Evolutionary conservation across 495 filamentous ascomycete species (phyloP), one percentile per base, ranked within the genome.

Genomic region (Schizothecium vesticola): DNA sequence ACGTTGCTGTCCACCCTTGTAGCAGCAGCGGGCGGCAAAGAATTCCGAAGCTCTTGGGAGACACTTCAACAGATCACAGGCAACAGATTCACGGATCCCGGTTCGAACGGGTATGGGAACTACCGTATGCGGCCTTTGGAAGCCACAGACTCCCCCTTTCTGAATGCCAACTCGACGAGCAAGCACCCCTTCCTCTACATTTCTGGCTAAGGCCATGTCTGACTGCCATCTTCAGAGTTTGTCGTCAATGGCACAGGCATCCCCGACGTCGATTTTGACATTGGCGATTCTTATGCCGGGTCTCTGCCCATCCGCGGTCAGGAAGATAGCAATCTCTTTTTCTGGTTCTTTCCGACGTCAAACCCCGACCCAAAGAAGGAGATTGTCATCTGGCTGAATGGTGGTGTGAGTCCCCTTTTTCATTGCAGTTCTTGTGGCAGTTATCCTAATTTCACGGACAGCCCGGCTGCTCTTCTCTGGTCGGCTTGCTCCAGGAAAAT

Each of bases 221-320:
- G 21, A 66, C 29, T 43, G 55, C 5, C 11, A 31, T 31, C 26
- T 24, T 6, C 22, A 88, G 86, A 83, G 70, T 93, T 88, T 69
- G 80, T 81, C 3, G 90, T 92, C 60, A 85, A 92, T 73, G 90
- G 89, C 9, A 84, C 81, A 4, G 80, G 76, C 3, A 87, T 93
- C 63, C 91, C 91, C 0, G 89, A 92, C 23, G 89, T 93, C 3
- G 78, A 87, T 67, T 93, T 92, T 67, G 87, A 93, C 69, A 86
- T 91, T 72, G 91, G 91, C 55, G 91, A 93, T 74, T 89, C 86
- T 0, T 93, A 93, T 70, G 87, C 91, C 26, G 91, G 91, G 21
- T 82, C 89, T 9, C 71, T 94, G 33, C 84, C 90, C 23, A 91
- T 92, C 68, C 86, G 84, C 3, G 77, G 77, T 4, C 71, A 83